Conservation (phyloP, 768 basidiomycete genomes). For the Boletus eberwhitei region DNA sequence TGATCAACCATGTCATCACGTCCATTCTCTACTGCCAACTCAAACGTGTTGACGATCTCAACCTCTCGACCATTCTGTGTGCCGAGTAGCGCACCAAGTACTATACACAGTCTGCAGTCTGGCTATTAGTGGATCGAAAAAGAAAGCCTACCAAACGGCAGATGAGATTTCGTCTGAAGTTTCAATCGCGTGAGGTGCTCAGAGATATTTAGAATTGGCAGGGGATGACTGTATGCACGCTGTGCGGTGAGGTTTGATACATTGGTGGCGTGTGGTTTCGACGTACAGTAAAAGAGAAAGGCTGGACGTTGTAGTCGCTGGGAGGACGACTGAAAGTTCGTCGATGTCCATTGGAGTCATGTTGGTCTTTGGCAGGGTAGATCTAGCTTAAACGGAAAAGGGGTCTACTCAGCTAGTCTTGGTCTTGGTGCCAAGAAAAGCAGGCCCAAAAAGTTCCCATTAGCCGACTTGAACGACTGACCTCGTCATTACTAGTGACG, state of each 20-base stretch:
- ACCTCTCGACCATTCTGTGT: conserved; percentile 93
- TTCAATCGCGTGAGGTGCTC: conserved; percentile 89
- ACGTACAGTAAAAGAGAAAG: conserved; percentile 72
- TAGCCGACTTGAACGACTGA: conserved; percentile 43
- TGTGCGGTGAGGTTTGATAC: conserved; percentile 13
- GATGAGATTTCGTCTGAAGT: conserved; percentile 58
- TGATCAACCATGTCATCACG: conserved; percentile 67
- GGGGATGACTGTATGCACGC: conserved; percentile 68
- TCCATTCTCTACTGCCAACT: conserved; percentile 63
- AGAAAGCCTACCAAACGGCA: conserved; percentile 59
- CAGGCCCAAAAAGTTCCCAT: conserved; percentile 31
- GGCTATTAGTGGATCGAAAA: neutral
- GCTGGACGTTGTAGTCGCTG: conserved; percentile 68
- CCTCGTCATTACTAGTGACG: conserved; percentile 48
- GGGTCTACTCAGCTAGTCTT: neutral
- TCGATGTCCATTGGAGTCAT: conserved; percentile 75
- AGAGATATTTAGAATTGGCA: conserved; percentile 94
- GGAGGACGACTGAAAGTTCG: conserved; percentile 70
- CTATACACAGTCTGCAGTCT: conserved; percentile 38
- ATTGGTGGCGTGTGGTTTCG: neutral
- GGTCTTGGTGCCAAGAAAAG: neutral
- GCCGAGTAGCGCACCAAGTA: conserved; percentile 90
- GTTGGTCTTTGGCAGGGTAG: conserved; percentile 4
- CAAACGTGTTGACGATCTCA: conserved; percentile 96
- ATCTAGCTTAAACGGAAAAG: conserved; percentile 3